Base-by-base conservation (phyloP, 2,329 filamentous ascomycete species). In the Metarhizium humberi region DNA sequence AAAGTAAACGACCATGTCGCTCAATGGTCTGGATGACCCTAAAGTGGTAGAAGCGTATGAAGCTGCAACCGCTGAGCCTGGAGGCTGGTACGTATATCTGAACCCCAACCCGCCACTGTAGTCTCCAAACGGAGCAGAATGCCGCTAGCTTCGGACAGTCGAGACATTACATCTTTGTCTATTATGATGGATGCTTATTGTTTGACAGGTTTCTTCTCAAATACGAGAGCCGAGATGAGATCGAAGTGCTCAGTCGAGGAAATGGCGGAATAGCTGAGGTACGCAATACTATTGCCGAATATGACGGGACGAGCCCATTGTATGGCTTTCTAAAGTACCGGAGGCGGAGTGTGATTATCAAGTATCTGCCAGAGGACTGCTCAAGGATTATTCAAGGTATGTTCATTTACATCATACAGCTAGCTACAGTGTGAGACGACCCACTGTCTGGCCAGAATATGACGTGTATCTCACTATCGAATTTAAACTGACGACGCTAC, bases 271-370 rank as follows among this genome's bases (percentile, higher is more conserved):
- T 96, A 57, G 80, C 84, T 58, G 94, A 97, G 69, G 84, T 94
- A 60, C 87, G 91, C 66, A 84, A 85, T 65, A 81, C 84, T 55
- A 86, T 97, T 62, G 81, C 86, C 57, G 77, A 82, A 59, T 95
- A 95, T 68, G 82, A 88, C 55, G 92, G 96, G 61, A 81, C 83
- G 55, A 94, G 90, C 59, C 94, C 94, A 25, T 76, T 99, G 50
- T 99, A 95, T 67, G 94, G 94, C 53, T 90, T 96, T 68, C 75
- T 99, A 62, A 85, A 89, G 64, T 97, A 96, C 71, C 81, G 92
- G 55, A 85, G 92, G 67, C 84, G 91, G 67, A 96, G 91, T 71
- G 88, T 97, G 51, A 74, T 99, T 57, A 81, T 99, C 70, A 96
- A 94, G 74, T 96, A 94, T 69, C 80, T 96, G 59, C 94, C 92